Evolutionary conservation across 257 asterid genomes (phyloP), one percentile per base, ranked within the genome.

Genomic region (Solanum peruvianum): DNA sequence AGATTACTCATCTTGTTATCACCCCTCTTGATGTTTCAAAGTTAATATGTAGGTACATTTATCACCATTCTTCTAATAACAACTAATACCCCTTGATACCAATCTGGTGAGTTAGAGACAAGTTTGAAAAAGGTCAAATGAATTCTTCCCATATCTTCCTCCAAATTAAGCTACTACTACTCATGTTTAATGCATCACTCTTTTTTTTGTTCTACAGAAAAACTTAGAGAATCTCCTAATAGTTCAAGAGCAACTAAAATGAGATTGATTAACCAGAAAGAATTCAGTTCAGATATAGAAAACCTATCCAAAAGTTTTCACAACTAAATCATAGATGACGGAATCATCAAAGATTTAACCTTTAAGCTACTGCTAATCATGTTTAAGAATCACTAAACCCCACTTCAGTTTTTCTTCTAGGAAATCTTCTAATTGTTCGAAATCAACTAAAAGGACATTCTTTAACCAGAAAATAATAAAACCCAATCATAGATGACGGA

Each of bases 11-110:
- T 87, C 86, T 89, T 35, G 91, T 85, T 47, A 88, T 87, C 60
- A 91, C 93, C 23, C 91, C 93, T 73, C 87, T 91, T 85, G 92
- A 89, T 89, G 93, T 91, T n/a, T 91, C 82, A 89, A 91, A 91
- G 93, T 89, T 80, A 89, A 91, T 86, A 91, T 91, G 93, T 90
- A 91, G 92, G 93, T 91, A 39, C 64, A 75, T 47, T 11, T 56
- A 12, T 49, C 13, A 70, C 37, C 77, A 70, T 70, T 31, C 37
- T 70, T 16, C 42, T 3, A 70, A 70, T 16, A 70, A 70, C n/a
- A 70, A 70, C 42, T 31, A 70, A 70, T 70, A 15, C 42, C 77
- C 3, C 77, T 70, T 31, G 42, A 70, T 31, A 20, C 42, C 77
- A 70, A 70, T 70, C 5, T 69, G 35, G 41, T 67, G 39, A 13